Evolutionary conservation across 305 asterid species (phyloP).

Genomic region (Solanum aculeatissimum): DNA sequence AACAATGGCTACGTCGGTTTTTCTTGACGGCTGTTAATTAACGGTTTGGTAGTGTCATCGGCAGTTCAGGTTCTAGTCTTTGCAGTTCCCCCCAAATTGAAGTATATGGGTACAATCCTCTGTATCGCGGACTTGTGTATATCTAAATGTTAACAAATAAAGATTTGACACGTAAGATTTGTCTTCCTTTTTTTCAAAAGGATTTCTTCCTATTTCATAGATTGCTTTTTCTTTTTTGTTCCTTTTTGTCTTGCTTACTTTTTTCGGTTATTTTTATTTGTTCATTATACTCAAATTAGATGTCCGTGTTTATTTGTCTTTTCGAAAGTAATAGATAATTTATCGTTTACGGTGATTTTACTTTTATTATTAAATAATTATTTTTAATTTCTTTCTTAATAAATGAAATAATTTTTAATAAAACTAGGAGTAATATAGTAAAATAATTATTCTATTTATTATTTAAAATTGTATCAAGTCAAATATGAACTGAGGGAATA

Average conservation of each 20-base stretch:
- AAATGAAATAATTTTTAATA: background rate
- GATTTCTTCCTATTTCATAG: background rate
- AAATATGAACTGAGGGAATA: background rate
- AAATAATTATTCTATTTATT: background rate
- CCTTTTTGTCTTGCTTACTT: background rate
- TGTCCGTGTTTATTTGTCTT: background rate
- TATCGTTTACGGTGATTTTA: background rate
- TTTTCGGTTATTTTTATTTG: background rate
- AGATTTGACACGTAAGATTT: background rate
- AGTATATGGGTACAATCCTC: background rate
- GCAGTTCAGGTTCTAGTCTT: constrained; percentile 7
- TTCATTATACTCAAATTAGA: background rate
- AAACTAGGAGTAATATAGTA: background rate
- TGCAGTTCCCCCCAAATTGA: background rate
- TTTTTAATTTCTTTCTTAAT: background rate
- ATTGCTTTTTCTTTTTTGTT: background rate
- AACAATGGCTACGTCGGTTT: background rate
- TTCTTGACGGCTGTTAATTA: constrained; percentile 8
- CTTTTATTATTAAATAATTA: background rate
- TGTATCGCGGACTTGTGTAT: background rate
- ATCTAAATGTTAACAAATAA: background rate
- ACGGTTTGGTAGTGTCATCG: constrained; percentile 5
- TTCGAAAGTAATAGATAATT: background rate
- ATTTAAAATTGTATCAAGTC: background rate
- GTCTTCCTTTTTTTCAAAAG: background rate